Conservation (phyloP, 2,329 filamentous ascomycete species). For the Cordyceps cicadae region DNA sequence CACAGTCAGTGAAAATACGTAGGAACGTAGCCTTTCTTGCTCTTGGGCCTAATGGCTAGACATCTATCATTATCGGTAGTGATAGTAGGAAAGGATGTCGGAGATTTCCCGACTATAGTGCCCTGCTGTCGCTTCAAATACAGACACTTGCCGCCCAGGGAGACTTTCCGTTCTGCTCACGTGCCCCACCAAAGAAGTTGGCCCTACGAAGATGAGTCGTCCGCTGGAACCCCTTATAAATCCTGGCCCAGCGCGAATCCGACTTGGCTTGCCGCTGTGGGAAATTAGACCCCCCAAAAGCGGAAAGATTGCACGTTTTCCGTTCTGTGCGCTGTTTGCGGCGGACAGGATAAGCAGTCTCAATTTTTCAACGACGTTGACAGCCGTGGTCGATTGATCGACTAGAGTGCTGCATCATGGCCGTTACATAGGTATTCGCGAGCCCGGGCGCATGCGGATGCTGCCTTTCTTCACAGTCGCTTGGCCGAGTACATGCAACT, state of each 20-base stretch:
- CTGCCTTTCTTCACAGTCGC: background rate
- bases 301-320: conserved; percentile 3
- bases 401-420: background rate
- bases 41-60: no score
- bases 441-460: background rate
- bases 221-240: background rate
- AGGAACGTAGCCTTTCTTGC: no score
- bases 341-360: background rate
- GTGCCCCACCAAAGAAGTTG: no score
- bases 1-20: no score
- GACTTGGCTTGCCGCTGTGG: background rate
- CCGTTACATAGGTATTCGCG: background rate
- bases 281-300: conserved; percentile 1
- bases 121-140: no score
- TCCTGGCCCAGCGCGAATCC: background rate
- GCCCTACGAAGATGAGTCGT: no score
- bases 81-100: no score
- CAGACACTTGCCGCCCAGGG: no score
- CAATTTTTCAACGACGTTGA: background rate
- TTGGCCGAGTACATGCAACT: background rate
- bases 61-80: no score
- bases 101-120: no score
- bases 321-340: background rate
- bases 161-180: no score
- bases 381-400: background rate